Percentiles rank a stretch among this genome's conserved stretches.
These are phyloP conservation scores for Xylaria hypoxylon DNA, from an alignment of 2,329 filamentous ascomycete genomes.

Conservation along the genomic window DNA sequence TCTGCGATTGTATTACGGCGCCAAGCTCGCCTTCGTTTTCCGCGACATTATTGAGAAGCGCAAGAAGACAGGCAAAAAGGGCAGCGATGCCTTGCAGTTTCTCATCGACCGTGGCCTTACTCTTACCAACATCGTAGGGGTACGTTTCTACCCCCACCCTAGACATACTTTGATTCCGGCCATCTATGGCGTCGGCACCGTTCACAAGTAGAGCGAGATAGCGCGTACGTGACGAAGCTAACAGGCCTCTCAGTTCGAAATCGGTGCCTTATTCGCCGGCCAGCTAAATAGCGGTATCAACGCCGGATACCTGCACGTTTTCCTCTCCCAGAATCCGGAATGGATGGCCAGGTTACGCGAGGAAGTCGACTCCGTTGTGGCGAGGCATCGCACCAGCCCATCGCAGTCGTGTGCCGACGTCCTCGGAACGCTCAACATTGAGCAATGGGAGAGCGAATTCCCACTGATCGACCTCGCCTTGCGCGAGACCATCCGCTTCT, in stretches of 20 bases:
- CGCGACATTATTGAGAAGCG: constrained; percentile 61
- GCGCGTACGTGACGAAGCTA: constrained; percentile 10
- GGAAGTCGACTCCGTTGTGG: constrained; percentile 61
- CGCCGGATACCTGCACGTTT: constrained; percentile 63
- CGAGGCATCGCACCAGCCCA: constrained; percentile 54
- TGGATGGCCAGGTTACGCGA: constrained; percentile 60
- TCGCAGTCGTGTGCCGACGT: constrained; percentile 52
- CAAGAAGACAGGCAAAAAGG: constrained; percentile 54
- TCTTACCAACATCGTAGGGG: constrained; percentile 57
- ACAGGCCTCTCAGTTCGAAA: constrained; percentile 56
- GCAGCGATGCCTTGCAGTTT: constrained; percentile 64
- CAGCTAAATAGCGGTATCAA: constrained; percentile 68
- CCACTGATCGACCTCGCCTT: constrained; percentile 64
- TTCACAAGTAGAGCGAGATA: not conserved
- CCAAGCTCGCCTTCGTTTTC: constrained; percentile 61
- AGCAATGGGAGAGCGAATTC: constrained; percentile 68
- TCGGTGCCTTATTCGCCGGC: constrained; percentile 68
- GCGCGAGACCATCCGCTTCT: constrained; percentile 65
- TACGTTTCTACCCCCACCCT: constrained; percentile 43
- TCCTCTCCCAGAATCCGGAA: constrained; percentile 59
- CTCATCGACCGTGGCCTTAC: constrained; percentile 64
- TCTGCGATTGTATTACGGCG: constrained; percentile 58
- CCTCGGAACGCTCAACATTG: constrained; percentile 59
- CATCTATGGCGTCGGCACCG: not conserved
- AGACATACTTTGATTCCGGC: not conserved